Base-by-base conservation (phyloP, 768 basidiomycete genomes). In the Lactifluus subvellereus region DNA sequence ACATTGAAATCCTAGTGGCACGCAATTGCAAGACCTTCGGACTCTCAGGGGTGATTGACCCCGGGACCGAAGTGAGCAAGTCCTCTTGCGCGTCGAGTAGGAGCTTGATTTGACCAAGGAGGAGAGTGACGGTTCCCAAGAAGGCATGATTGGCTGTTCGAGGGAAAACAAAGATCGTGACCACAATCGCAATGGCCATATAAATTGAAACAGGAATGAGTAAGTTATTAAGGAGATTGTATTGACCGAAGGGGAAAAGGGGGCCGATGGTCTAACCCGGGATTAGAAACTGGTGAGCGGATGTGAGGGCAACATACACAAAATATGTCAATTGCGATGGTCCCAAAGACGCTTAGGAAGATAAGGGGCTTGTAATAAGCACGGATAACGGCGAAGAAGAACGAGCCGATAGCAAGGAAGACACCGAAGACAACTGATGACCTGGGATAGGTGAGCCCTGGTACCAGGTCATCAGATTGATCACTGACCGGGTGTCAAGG, bases 131-230 rank as follows among this genome's bases (percentile, higher is more conserved):
- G 10, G 66, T 70, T 20, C 65, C 68, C 50, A 81, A 70, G 42
- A 72, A 72, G 4, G 74, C 67, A 59, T 81, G 79, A 60, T 79
- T 77, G 56, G 83, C 72, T 0, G 81, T 77, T 66, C 81, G 77
- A 7, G 84, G 84, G 70, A 84, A 85, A 55, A 84, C 71, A 57
- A 83, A 68, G 8, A 80, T 57, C 10, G 78, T 78, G 3, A 75
- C 69, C 5, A 77, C 73, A n/a, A 80, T 33, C 0, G 75, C 81
- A 54, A 83, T 80, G n/a, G 74, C 83, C 49, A 79, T 71, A 72
- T 79, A 84, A 58, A 71, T 76, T 3, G 74, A 72, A 2, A 80
- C 74, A 0, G 83, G 80, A 14, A 79, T 77, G 37, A 80, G 70
- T 43, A 81, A 67, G 1, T 72, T 73, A 60, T 75, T 76, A 47